Evolutionary conservation across 176 grass and related monocot genomes (phyloP).

Genomic region (Paspalum notatum): DNA sequence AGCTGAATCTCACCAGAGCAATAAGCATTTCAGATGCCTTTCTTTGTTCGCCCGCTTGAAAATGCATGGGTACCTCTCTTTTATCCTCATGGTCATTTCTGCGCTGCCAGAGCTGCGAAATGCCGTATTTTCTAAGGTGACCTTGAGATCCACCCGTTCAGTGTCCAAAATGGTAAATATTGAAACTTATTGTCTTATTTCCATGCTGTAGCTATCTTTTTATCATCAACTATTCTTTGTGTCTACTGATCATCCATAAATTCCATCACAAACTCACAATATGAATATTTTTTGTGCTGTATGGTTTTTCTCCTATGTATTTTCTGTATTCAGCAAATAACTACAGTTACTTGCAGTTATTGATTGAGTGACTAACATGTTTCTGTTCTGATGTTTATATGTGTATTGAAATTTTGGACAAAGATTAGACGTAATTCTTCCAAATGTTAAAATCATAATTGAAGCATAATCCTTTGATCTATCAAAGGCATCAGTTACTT

Average conservation of each 20-base stretch:
- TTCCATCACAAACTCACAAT: conserved; percentile 14
- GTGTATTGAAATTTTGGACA: conserved; percentile 1
- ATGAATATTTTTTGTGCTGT: conserved; percentile 13
- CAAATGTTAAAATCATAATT: not conserved
- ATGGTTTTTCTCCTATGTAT: conserved; percentile 27
- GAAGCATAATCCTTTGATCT: not conserved
- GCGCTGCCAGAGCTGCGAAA: conserved; percentile 77
- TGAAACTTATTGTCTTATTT: conserved; percentile 23
- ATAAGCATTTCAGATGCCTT: conserved; percentile 1
- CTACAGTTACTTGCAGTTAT: conserved; percentile 26
- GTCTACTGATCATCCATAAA: not conserved
- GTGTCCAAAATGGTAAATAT: conserved; percentile 82
- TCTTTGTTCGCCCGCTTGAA: conserved; percentile 10
- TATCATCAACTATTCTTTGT: conserved; percentile 1
- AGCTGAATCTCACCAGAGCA: conserved; percentile 21
- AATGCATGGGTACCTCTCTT: conserved; percentile 23
- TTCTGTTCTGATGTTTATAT: conserved; percentile 21
- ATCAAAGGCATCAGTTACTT: conserved; percentile 1
- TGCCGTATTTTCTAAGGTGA: conserved; percentile 97
- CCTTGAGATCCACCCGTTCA: conserved; percentile 85
- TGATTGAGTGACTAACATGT: not conserved
- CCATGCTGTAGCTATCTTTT: not conserved
- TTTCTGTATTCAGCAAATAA: conserved; percentile 12
- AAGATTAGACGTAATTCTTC: not conserved
- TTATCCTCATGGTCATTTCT: conserved; percentile 41